Evolutionary conservation across 306 rosid species (phyloP), one percentile per base, ranked within the genome.

Genomic region (Ormosia semicastrata): DNA sequence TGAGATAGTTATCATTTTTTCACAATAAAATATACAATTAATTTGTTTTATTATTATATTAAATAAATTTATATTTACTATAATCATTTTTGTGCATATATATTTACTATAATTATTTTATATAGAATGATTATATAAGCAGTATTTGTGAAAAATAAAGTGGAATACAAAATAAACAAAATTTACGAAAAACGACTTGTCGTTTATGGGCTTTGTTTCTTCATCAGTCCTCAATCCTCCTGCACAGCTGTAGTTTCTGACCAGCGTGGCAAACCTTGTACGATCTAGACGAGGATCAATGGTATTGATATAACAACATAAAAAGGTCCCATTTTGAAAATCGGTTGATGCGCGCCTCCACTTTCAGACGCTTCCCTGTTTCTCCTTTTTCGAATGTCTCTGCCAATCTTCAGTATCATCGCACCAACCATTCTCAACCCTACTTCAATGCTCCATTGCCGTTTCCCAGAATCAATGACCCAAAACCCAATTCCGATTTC

Each of bases 281-380:
- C n/a, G n/a, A 30, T 59, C 13, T 11, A 37, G 3, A 65, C 13
- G 18, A 53, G 9, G 8, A 24, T n/a, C 9, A 4, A 53, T n/a
- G 54, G 11, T 4, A 9, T 46, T 46, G 50, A 46, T 46, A 8
- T 46, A 46, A 46, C 13, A 10, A 7, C 30, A 57, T 24, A 8
- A 60, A 63, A 7, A 37, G 30, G 49, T 39, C 6, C 3, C 49
- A 14, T 50, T 33, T 60, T 15, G 33, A 46, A 76, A 57, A 15
- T 64, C 74, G 6, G 76, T 85, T 77, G 13, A 87, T 91, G 91
- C 87, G 79, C 70, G 64, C 85, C 76, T 52, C 76, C 43, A 34
- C n/a, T 75, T 46, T 72, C 73, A 74, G 69, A 32, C 44, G 76
- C 69, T 36, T 81, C 44, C 52, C 44, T 66, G 36, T 73, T 10